These are phyloP conservation scores for Rhytidhysteron rufulum DNA, from an alignment of 2,329 filamentous ascomycete genomes.

Conservation along the genomic window DNA sequence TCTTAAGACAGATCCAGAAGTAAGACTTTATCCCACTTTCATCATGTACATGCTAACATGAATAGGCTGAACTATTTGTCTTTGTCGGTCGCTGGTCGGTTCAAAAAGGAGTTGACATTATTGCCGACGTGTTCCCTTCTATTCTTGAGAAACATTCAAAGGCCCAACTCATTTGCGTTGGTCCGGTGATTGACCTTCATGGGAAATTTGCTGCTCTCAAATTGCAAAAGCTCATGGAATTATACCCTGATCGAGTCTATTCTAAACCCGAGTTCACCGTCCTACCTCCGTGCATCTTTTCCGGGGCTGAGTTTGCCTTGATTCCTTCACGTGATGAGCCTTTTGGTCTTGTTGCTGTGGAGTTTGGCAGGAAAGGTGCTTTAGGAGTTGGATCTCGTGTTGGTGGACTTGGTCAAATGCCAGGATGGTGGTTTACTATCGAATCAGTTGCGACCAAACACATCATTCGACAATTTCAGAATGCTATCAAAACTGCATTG, in stretches of 20 bases:
- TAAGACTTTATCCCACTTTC: neutral
- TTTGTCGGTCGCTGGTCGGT: constrained; percentile 68
- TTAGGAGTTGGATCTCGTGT: constrained; percentile 64
- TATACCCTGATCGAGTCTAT: constrained; percentile 62
- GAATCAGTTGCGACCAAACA: constrained; percentile 62
- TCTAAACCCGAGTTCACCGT: constrained; percentile 67
- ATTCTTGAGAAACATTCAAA: constrained; percentile 58
- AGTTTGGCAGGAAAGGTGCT: constrained; percentile 66
- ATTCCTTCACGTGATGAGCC: constrained; percentile 68
- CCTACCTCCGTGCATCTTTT: constrained; percentile 64
- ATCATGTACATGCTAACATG: neutral
- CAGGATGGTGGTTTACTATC: constrained; percentile 68
- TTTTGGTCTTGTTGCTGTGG: constrained; percentile 65
- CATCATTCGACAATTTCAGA: constrained; percentile 62
- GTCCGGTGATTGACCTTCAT: constrained; percentile 65
- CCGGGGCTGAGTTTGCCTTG: constrained; percentile 63
- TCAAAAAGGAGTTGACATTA: constrained; percentile 66
- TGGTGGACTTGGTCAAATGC: constrained; percentile 65
- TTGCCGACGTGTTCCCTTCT: constrained; percentile 63
- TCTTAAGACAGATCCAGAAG: constrained; percentile 57
- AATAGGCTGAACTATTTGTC: constrained; percentile 56
- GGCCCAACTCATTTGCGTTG: constrained; percentile 60
- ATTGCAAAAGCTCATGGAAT: constrained; percentile 60
- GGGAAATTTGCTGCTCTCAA: constrained; percentile 66
- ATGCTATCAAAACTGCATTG: constrained; percentile 59